Evolutionary conservation across 2,329 filamentous ascomycete genomes (phyloP).

Genomic region (Stachybotrys echinatus): DNA sequence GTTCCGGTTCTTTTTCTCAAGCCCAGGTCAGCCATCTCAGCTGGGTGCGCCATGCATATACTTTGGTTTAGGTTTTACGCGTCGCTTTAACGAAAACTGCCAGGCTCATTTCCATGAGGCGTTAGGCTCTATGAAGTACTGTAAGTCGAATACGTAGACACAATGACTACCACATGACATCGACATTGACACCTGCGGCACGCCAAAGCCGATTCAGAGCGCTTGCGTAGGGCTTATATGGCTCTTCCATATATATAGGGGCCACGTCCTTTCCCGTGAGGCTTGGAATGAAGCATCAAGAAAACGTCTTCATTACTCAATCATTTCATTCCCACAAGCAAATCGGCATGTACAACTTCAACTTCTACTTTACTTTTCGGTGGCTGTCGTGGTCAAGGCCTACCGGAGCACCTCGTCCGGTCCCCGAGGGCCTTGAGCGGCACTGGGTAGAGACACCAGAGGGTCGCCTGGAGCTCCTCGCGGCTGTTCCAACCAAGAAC

Average conservation of each 20-base stretch:
- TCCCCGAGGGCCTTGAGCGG: constrained; percentile 34
- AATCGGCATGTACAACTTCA: constrained; percentile 10
- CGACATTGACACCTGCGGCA: not conserved
- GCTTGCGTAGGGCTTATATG: not conserved
- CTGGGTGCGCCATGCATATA: not conserved
- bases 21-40: too few species aligned
- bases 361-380: constrained; percentile 17
- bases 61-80: too few species aligned
- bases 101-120: too few species aligned
- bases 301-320: too few species aligned
- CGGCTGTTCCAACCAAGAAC: constrained; percentile 23
- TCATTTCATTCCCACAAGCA: not conserved
- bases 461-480: constrained; percentile 45
- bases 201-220: not conserved
- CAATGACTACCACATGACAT: not conserved
- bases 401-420: constrained; percentile 11
- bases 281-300: too few species aligned
- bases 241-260: not conserved
- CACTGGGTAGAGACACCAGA: constrained; percentile 36
- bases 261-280: not conserved
- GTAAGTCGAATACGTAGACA: not conserved
- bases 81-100: too few species aligned
- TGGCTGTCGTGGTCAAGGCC: constrained; percentile 18
- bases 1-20: not conserved
- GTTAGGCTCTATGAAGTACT: too few species aligned